These are phyloP conservation scores for Xylaria polymorpha DNA, from an alignment of 2,329 filamentous ascomycete genomes.

Conservation along the genomic window DNA sequence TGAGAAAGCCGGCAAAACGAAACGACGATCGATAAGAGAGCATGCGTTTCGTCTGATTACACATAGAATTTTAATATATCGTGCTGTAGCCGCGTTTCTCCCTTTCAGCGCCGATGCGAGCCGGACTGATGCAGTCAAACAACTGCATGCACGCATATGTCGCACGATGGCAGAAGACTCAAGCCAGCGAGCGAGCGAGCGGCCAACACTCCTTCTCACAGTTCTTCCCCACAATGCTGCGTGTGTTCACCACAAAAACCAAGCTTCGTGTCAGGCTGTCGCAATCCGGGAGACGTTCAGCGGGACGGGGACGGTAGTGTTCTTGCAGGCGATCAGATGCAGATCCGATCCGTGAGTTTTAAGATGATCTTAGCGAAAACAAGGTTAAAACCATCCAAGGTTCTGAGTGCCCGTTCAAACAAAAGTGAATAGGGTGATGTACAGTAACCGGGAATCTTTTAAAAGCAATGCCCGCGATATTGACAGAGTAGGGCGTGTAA, in stretches of 20 bases:
- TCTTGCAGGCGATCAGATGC: slow-evolving; percentile 29
- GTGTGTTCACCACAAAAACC: slow-evolving; percentile 24
- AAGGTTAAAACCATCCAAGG: slow-evolving; percentile 11
- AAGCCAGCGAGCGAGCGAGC: neutral
- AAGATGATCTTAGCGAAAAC: slow-evolving; percentile 18
- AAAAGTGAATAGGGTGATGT: neutral
- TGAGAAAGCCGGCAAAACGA: slow-evolving; percentile 17
- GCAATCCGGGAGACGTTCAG: slow-evolving; percentile 33
- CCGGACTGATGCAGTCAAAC: slow-evolving; percentile 30
- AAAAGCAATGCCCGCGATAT: slow-evolving; percentile 11
- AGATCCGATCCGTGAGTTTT: slow-evolving; percentile 34
- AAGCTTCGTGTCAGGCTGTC: slow-evolving; percentile 28
- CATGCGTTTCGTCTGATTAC: slow-evolving; percentile 8
- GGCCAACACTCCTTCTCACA: slow-evolving; percentile 12
- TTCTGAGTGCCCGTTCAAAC: neutral
- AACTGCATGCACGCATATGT: slow-evolving; percentile 30
- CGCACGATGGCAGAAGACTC: slow-evolving; percentile 21
- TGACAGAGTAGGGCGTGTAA: slow-evolving; percentile 30
- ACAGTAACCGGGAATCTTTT: slow-evolving; percentile 21
- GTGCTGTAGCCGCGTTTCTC: slow-evolving; percentile 22
- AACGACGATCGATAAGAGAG: slow-evolving; percentile 20
- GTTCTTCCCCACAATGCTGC: slow-evolving; percentile 9
- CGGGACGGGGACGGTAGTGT: slow-evolving; percentile 16
- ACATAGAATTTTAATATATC: slow-evolving; percentile 28
- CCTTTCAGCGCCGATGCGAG: slow-evolving; percentile 34